Conservation (phyloP, 2,329 filamentous ascomycete species). For the Fusarium pilosicola region DNA sequence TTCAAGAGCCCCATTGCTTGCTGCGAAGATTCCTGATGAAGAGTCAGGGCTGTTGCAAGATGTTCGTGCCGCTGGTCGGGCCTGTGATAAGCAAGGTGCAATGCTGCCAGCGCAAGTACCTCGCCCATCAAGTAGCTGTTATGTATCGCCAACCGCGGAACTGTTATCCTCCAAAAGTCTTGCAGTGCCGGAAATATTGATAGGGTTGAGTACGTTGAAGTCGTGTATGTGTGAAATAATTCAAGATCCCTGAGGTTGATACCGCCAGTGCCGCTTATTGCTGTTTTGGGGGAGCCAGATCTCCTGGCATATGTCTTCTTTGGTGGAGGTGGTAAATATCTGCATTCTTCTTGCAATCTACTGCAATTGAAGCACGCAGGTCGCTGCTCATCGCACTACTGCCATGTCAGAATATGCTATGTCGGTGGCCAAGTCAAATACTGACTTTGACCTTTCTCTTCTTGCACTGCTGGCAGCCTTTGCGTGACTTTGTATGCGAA, state of each 20-base stretch:
- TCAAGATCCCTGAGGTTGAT: not conserved
- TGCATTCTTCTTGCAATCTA: not conserved
- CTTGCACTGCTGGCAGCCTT: not conserved
- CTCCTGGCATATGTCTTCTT: not conserved
- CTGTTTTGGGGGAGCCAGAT: not conserved
- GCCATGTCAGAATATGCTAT: not conserved
- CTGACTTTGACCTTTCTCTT: not conserved
- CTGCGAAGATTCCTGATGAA: not conserved
- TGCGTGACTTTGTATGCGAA: not conserved
- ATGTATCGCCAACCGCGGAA: not conserved
- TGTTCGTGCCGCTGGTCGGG: not conserved
- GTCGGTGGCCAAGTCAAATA: not conserved
- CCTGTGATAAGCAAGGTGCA: not conserved
- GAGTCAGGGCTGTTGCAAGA: not conserved
- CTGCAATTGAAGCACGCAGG: slow-evolving; percentile 3
- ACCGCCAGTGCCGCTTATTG: not conserved
- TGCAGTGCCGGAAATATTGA: not conserved
- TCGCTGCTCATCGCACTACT: not conserved
- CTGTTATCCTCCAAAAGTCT: not conserved
- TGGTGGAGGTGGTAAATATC: not conserved
- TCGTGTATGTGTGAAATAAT: not conserved
- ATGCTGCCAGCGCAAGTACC: not conserved
- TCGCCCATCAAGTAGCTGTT: not conserved
- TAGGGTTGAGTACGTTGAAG: not conserved
- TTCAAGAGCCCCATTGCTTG: not conserved